These are phyloP conservation scores for Venturia pyrina DNA, from an alignment of 2,329 filamentous ascomycete genomes.

Conservation along the genomic window DNA sequence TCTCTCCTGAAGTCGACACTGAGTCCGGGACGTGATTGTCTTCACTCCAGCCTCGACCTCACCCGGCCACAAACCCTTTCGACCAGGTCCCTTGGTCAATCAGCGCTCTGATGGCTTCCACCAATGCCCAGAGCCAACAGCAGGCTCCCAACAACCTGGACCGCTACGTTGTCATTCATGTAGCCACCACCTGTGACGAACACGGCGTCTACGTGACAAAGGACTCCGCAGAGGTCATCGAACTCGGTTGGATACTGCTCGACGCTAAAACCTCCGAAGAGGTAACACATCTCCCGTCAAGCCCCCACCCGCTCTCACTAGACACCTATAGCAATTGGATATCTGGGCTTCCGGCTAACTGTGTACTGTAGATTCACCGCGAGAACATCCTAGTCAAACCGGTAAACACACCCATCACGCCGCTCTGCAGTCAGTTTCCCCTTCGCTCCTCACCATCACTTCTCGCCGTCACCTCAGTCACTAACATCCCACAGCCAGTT, in stretches of 20 bases:
- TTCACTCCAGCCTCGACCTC: not conserved
- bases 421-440: slow-evolving; percentile 77
- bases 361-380: slow-evolving; percentile 64
- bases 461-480: not conserved
- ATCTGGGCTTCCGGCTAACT: not conserved
- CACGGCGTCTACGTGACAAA: slow-evolving; percentile 99
- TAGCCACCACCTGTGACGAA: slow-evolving; percentile 97
- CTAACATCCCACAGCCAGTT: slow-evolving; percentile 55
- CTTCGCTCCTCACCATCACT: not conserved
- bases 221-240: slow-evolving; percentile 97
- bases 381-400: slow-evolving; percentile 97
- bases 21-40: not conserved
- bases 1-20: not conserved
- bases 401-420: slow-evolving; percentile 96
- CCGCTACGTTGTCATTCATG: slow-evolving; percentile 95
- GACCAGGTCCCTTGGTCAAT: not conserved
- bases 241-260: slow-evolving; percentile 94
- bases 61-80: slow-evolving; percentile 1
- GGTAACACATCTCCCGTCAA: slow-evolving; percentile 44
- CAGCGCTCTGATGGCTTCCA: not conserved
- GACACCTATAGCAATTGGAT: slow-evolving; percentile 15
- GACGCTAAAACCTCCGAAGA: slow-evolving; percentile 88
- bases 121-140: slow-evolving; percentile 4
- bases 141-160: slow-evolving; percentile 49
- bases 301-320: slow-evolving; percentile 19